Base-by-base conservation (phyloP, 2,329 filamentous ascomycete genomes). In the Trichoderma sp. region DNA sequence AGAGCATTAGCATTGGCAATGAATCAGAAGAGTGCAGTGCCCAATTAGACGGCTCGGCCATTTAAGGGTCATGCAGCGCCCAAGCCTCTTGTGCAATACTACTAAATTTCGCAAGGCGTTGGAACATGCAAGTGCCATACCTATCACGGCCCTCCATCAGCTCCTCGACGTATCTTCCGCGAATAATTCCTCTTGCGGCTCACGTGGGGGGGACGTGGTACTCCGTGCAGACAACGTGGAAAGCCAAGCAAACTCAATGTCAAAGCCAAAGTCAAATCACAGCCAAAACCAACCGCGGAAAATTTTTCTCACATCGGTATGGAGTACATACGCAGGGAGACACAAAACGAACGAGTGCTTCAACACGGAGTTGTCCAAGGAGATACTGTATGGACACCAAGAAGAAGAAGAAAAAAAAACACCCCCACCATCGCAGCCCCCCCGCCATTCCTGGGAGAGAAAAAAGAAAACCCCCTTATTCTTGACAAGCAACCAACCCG, bases 301-400 rank as follows among this genome's bases (percentile, higher is more conserved):
- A 37, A 42, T 39, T 64, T 39, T 32, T 64, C n/a, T n/a, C n/a
- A n/a, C 50, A 32, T 19, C 59, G 29, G 54, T 42, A 58, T 34
- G 17, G 57, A 32, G 57, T 45, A 22, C 57, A 60, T 48, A 50
- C 34, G 32, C 13, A 32, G 48, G 27, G 34, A 54, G 48, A 54
- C 48, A 42, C 35, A 39, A 64, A 48, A 64, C 60, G 48, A 64
- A 64, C 50, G 34, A 42, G 19, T 32, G 48, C 60, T 64, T 64
- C 48, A 64, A 45, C 52, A n/a, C 13, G 35, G 52, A 27, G 15
- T 13, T 15, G 25, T 25, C 59, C 29, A 61, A n/a, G n/a, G n/a
- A n/a, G n/a, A n/a, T n/a, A n/a, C n/a, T n/a, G n/a, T n/a, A n/a
- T n/a, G n/a, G n/a, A n/a, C n/a, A n/a, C n/a, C n/a, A n/a, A n/a